These are phyloP conservation scores for Torrubiellomyces zombiae DNA, from an alignment of 2,329 filamentous ascomycete genomes.

Conservation along the genomic window DNA sequence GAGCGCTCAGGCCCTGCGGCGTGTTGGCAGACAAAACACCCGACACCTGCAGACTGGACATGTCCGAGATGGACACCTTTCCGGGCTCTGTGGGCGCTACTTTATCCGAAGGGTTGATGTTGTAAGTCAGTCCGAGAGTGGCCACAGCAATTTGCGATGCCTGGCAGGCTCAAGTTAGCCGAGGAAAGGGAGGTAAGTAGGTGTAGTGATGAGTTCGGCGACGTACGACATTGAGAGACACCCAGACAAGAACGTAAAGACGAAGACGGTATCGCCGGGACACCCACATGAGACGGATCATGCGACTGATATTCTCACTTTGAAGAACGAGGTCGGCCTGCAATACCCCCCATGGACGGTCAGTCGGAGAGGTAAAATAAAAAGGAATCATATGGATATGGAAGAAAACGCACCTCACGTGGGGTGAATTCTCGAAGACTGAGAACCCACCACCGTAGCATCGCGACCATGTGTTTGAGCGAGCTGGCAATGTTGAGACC, in stretches of 20 bases:
- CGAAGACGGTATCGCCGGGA: constrained; percentile 6
- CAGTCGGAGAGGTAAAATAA: too few relatives aligned
- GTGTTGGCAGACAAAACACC: constrained; percentile 10
- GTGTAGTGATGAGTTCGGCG: not conserved
- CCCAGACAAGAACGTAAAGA: constrained; percentile 8
- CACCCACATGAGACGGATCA: constrained; percentile 7
- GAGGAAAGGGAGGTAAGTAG: too few relatives aligned
- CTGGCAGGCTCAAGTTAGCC: constrained; percentile 7
- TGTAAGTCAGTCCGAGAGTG: constrained; percentile 24
- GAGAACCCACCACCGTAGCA: constrained; percentile 29
- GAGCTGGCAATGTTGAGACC: constrained; percentile 24
- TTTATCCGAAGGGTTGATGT: constrained; percentile 20
- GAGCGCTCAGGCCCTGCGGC: constrained; percentile 11
- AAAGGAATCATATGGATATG: not conserved
- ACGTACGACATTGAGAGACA: constrained; percentile 10
- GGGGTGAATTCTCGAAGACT: constrained; percentile 18
- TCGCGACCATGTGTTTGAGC: constrained; percentile 25
- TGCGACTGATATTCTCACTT: constrained; percentile 10
- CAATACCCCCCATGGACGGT: too few relatives aligned
- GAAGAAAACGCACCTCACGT: constrained; percentile 17
- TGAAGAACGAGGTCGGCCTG: constrained; percentile 9
- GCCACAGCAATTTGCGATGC: constrained; percentile 25
- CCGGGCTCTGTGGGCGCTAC: constrained; percentile 16
- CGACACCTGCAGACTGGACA: constrained; percentile 17
- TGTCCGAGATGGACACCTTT: constrained; percentile 18